These are phyloP conservation scores for Paraleonurus japonicus DNA, from an alignment of 257 asterid species.

Conservation along the genomic window DNA sequence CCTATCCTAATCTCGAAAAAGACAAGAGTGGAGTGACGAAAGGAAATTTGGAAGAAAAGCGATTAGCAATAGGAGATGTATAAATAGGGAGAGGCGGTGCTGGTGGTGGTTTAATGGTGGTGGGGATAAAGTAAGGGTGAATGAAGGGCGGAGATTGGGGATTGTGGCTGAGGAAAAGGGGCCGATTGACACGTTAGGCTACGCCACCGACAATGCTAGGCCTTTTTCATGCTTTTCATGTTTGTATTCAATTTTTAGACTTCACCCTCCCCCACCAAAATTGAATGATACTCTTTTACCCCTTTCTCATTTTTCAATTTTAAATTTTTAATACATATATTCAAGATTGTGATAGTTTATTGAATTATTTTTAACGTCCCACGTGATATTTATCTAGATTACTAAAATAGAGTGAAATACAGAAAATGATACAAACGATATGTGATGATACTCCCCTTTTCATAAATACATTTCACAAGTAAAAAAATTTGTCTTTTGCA, in stretches of 20 bases:
- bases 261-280: too few relatives aligned
- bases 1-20: conserved; percentile 18
- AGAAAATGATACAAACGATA: too few relatives aligned
- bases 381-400: too few relatives aligned
- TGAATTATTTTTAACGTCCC: too few relatives aligned
- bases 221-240: conserved; percentile 11
- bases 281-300: too few relatives aligned
- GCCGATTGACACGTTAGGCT: conserved; percentile 25
- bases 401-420: too few relatives aligned
- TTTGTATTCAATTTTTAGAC: not conserved
- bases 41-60: not conserved
- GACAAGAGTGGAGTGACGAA: conserved; percentile 20
- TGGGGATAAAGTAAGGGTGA: conserved; percentile 3
- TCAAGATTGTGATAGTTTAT: too few relatives aligned
- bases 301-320: too few relatives aligned
- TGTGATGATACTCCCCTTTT: too few relatives aligned
- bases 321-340: too few relatives aligned
- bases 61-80: not conserved
- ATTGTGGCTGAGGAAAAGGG: not conserved
- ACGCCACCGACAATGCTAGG: conserved; percentile 30
- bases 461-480: too few relatives aligned
- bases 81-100: not conserved
- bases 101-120: conserved; percentile 32
- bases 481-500: too few relatives aligned
- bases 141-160: conserved; percentile 26